Evolutionary conservation across 176 grass and related monocot genomes (phyloP).

Genomic region (Guadua angustifolia): DNA sequence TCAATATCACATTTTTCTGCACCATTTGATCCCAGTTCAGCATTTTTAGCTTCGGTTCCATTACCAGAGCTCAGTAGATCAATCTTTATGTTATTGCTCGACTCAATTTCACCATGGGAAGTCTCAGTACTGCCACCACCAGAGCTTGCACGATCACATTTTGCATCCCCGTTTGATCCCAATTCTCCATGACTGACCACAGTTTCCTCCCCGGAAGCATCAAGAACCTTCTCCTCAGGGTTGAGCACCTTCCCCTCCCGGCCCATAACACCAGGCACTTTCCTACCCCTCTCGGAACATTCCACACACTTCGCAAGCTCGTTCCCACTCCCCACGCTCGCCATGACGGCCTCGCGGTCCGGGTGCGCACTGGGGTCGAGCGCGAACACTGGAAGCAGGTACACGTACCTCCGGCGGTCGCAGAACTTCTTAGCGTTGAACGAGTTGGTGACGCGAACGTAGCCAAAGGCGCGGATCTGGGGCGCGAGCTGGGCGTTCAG

Average conservation of each 20-base stretch:
- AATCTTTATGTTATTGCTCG: conserved; percentile 16
- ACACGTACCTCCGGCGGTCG: conserved; percentile 79
- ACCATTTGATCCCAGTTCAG: conserved; percentile 26
- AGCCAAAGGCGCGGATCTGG: conserved; percentile 84
- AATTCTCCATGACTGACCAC: conserved; percentile 15
- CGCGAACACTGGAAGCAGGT: conserved; percentile 81
- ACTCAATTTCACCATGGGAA: conserved; percentile 32
- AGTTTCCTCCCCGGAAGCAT: conserved; percentile 24
- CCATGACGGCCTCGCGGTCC: conserved; percentile 81
- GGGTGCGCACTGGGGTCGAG: conserved; percentile 80
- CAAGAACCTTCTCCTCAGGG: conserved; percentile 32
- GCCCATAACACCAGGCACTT: conserved; percentile 75
- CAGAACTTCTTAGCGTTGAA: conserved; percentile 96
- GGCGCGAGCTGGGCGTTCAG: conserved; percentile 70
- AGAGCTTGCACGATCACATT: conserved; percentile 9
- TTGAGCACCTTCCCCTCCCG: conserved; percentile 43
- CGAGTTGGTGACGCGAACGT: conserved; percentile 78
- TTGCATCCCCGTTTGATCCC: conserved; percentile 25
- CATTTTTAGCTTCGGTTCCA: conserved; percentile 9
- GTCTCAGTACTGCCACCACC: not conserved
- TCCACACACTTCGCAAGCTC: conserved; percentile 81
- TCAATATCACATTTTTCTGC: conserved; percentile 20
- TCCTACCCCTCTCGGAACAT: conserved; percentile 90
- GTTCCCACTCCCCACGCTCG: conserved; percentile 69
- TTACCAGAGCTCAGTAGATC: not conserved